Base-by-base conservation (phyloP, 2,329 filamentous ascomycete species). In the Colletotrichum noveboracense region DNA sequence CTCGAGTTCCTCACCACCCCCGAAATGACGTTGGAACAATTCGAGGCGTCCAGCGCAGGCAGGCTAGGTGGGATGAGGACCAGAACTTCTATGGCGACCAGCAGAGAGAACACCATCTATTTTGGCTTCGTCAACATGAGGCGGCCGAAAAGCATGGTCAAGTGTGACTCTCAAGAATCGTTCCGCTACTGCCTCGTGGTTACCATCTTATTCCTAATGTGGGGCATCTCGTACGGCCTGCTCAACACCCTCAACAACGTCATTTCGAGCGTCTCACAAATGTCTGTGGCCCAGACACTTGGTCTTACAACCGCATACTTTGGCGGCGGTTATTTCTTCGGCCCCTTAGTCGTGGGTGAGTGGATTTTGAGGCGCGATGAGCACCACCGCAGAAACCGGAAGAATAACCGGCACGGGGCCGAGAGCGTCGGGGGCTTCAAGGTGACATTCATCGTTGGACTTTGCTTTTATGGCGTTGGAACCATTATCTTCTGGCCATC, bases 401-500 rank as follows among this genome's bases (percentile, higher is more conserved):
- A 83, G 76, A 84, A 81, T 36, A 85, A 84, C 77, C 78, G 78
- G 14, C 76, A 79, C 58, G 82, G 79, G 12, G 80, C 85, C 66
- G 85, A 88, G 30, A 86, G 85, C 34, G 85, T 91, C 8, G 89
- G 90, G 66, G 95, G 95, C 5, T 97, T 95, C 85, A 94, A 95
- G 78, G 92, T 92, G 56, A 95, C 94, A 0, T 96, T 97, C 79
- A 96, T 97, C 75, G 88, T 93, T 32, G 95, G 95, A 1, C 87
- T 96, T 6, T 90, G 89, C 78, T 93, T 96, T 69, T 96, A 96
- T 81, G 93, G 93, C 2, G 88, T 91, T 7, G 94, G 93, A 2
- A 95, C 94, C n/a, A 91, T 96, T 77, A 95, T 96, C 85, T 96
- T 96, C 85, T 97, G 94, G 95, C 95, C 95, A 0, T 94, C 93